These are phyloP conservation scores for Wickerhamomyces ciferrii DNA, from an alignment of 805 yeast genomes.

Conservation along the genomic window DNA sequence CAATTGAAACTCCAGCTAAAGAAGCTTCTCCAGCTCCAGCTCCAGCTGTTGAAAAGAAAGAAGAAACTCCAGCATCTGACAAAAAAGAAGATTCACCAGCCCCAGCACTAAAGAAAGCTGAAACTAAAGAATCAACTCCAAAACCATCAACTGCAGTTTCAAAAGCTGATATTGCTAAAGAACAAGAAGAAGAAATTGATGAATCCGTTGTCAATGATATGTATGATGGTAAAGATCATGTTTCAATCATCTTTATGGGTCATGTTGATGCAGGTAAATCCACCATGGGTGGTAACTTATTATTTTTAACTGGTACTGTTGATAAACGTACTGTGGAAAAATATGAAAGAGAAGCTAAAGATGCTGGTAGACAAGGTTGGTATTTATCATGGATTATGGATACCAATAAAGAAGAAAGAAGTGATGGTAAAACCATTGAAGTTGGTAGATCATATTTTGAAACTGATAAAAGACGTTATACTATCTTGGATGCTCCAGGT, in stretches of 20 bases:
- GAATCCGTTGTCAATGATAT: slow-evolving; percentile 84
- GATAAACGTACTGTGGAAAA: slow-evolving; percentile 98
- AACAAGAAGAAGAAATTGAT: slow-evolving; percentile 79
- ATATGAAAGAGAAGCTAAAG: slow-evolving; percentile 97
- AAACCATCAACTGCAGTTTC: not conserved
- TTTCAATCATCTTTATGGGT: slow-evolving; percentile 97
- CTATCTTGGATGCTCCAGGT: slow-evolving; percentile 98
- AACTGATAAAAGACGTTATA: slow-evolving; percentile 96
- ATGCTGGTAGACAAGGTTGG: slow-evolving; percentile 99
- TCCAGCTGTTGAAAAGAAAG: slow-evolving; percentile 23
- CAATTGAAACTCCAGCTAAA: slow-evolving; percentile 11
- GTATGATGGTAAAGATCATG: slow-evolving; percentile 97
- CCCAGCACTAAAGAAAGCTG: slow-evolving; percentile 15
- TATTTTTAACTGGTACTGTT: slow-evolving; percentile 92
- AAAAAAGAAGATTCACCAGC: slow-evolving; percentile 6
- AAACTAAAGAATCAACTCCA: slow-evolving; percentile 4
- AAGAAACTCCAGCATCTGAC: slow-evolving; percentile 17
- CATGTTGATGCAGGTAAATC: slow-evolving; percentile 99
- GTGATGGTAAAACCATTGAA: slow-evolving; percentile 98
- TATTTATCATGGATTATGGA: slow-evolving; percentile 99
- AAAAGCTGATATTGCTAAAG: slow-evolving; percentile 31
- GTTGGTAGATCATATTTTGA: slow-evolving; percentile 98
- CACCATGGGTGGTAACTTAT: slow-evolving; percentile 97
- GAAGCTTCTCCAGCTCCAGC: slow-evolving; percentile 22
- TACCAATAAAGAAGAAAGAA: slow-evolving; percentile 97